Conservation (phyloP, 345 rosid species). For the Laguncularia racemosa region DNA sequence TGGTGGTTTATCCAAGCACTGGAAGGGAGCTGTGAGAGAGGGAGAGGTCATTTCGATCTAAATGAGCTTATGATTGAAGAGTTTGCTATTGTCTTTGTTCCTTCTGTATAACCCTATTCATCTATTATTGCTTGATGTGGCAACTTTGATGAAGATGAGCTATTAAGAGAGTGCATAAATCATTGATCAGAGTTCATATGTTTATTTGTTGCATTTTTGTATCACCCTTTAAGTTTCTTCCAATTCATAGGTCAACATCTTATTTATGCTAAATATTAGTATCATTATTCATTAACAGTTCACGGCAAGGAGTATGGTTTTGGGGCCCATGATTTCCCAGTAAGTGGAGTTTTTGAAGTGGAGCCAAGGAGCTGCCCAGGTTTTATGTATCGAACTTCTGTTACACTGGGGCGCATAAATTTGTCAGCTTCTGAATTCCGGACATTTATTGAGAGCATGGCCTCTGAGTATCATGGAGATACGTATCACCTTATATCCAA, state of each 20-base stretch:
- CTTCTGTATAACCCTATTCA: too few relatives aligned
- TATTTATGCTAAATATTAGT: neutral
- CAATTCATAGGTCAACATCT: neutral
- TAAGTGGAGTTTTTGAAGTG: conserved; percentile 83
- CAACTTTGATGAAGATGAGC: too few relatives aligned
- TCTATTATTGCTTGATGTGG: too few relatives aligned
- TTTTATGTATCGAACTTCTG: conserved; percentile 48
- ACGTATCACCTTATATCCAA: conserved; percentile 72
- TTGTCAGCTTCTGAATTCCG: conserved; percentile 52
- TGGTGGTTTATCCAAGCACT: too few relatives aligned
- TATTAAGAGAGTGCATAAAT: too few relatives aligned
- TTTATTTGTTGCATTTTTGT: neutral
- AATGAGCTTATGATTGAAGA: too few relatives aligned
- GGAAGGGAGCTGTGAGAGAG: too few relatives aligned
- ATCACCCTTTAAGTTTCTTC: neutral
- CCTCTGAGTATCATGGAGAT: conserved; percentile 75
- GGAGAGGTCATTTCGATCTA: too few relatives aligned
- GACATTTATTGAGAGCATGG: conserved; percentile 46
- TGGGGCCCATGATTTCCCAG: conserved; percentile 76
- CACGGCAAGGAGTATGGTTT: conserved; percentile 80
- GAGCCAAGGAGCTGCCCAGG: conserved; percentile 77
- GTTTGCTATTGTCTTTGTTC: too few relatives aligned
- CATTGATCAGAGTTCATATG: too few relatives aligned
- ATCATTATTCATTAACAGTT: conserved; percentile 26
- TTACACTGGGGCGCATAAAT: conserved; percentile 30